Percentiles rank a stretch among this genome's conserved stretches.
phyloP scores from a whole-genome alignment of 805 yeast species.

The Priceomyces fermenticarens region DNA sequence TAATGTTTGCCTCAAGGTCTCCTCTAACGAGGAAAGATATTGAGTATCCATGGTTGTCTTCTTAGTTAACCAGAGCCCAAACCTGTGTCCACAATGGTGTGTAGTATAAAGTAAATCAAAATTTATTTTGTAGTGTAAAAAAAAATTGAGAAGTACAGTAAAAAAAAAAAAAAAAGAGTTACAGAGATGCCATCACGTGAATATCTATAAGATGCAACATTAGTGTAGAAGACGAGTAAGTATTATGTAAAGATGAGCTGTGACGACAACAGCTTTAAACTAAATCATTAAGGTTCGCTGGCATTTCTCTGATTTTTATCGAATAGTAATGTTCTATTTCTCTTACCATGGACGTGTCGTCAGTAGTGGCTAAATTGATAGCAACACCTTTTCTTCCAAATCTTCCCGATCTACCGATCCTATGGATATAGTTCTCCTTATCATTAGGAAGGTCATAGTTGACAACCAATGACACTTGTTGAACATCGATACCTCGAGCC shows the following conservation, averaged over 20 bases:
- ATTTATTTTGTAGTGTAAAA: constrained; percentile 2
- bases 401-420: constrained; percentile 98
- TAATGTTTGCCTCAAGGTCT: constrained; percentile 71
- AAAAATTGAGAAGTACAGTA: constrained; percentile 2
- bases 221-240: background rate
- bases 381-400: constrained; percentile 99
- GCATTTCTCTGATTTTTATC: constrained; percentile 74
- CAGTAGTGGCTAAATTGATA: constrained; percentile 83
- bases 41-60: constrained; percentile 60
- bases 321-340: constrained; percentile 74
- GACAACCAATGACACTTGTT: constrained; percentile 93
- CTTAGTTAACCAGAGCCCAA: background rate
- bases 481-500: constrained; percentile 99
- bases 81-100: background rate
- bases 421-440: constrained; percentile 93
- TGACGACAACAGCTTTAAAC: constrained; percentile 7
- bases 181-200: constrained; percentile 10
- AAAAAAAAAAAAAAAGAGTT: constrained; percentile 3
- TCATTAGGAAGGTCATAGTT: constrained; percentile 93
- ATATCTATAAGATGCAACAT: background rate
- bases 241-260: background rate
- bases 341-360: constrained; percentile 70
- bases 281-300: constrained; percentile 59
- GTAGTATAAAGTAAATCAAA: background rate
- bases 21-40: constrained; percentile 69